phyloP scores from a whole-genome alignment of 805 yeast species.

The Pichia pseudocactophila region DNA sequence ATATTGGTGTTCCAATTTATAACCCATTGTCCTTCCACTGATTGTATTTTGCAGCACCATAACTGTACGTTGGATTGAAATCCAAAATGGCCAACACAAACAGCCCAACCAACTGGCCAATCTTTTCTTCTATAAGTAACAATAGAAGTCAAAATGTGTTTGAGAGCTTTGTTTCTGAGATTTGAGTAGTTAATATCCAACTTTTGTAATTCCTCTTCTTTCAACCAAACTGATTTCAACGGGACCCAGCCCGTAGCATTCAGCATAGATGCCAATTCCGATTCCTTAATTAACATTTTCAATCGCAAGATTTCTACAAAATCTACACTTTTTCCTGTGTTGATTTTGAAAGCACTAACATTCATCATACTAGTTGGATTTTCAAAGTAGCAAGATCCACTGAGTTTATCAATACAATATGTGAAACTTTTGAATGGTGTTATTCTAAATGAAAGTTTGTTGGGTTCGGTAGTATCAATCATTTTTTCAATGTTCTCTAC shows the following conservation, averaged over 20 bases:
- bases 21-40: constrained; percentile 45
- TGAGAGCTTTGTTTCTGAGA: constrained; percentile 17
- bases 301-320: constrained; percentile 34
- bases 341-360: constrained; percentile 26
- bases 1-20: constrained; percentile 40
- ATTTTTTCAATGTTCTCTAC: constrained; percentile 25
- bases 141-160: constrained; percentile 18
- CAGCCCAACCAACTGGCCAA: constrained; percentile 53
- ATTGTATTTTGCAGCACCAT: constrained; percentile 46
- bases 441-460: constrained; percentile 22
- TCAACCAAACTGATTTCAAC: constrained; percentile 44
- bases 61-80: constrained; percentile 32
- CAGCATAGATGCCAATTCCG: constrained; percentile 47
- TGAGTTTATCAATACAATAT: constrained; percentile 26
- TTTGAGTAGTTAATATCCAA: constrained; percentile 28
- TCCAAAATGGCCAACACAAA: constrained; percentile 32
- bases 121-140: constrained; percentile 38
- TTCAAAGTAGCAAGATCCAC: constrained; percentile 37
- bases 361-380: constrained; percentile 35
- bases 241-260: constrained; percentile 62
- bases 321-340: constrained; percentile 20
- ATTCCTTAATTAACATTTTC: constrained; percentile 38
- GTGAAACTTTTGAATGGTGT: constrained; percentile 24
- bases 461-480: constrained; percentile 17
- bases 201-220: constrained; percentile 37